These are phyloP conservation scores for Nothopassalora personata DNA, from an alignment of 2,329 filamentous ascomycete species.

Conservation along the genomic window DNA sequence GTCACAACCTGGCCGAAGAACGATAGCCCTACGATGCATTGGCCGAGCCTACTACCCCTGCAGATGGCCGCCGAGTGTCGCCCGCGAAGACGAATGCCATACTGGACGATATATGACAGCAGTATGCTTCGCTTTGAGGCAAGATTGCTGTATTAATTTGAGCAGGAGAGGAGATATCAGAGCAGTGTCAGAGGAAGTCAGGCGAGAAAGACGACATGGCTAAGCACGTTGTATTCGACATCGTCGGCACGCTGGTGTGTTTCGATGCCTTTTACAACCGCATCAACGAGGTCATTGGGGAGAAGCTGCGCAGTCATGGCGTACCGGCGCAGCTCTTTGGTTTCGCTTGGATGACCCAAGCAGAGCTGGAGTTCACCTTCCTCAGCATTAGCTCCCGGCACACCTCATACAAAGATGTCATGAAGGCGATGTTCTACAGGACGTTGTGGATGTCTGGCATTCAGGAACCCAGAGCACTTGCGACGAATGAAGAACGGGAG, in stretches of 20 bases:
- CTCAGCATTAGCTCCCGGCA: slow-evolving; percentile 44
- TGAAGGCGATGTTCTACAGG: slow-evolving; percentile 46
- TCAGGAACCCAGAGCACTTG: slow-evolving; percentile 38
- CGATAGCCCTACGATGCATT: neutral
- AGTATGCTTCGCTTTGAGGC: too few species aligned
- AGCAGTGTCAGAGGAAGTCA: neutral
- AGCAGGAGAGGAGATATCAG: neutral
- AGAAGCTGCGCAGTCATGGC: slow-evolving; percentile 35
- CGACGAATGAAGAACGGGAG: slow-evolving; percentile 40
- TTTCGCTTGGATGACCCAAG: slow-evolving; percentile 44
- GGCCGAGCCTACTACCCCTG: neutral
- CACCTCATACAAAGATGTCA: slow-evolving; percentile 39
- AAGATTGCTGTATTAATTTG: too few species aligned
- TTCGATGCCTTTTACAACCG: slow-evolving; percentile 42
- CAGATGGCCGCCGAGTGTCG: neutral
- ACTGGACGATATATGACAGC: neutral
- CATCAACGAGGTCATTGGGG: slow-evolving; percentile 41
- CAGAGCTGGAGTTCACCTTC: slow-evolving; percentile 49
- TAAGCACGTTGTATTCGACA: slow-evolving; percentile 35
- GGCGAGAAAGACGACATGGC: neutral
- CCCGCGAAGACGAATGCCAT: neutral
- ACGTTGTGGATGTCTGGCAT: slow-evolving; percentile 44
- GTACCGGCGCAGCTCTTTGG: slow-evolving; percentile 43
- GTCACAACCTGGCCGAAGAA: neutral
- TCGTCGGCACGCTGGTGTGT: slow-evolving; percentile 50